Evolutionary conservation across 192 early-diverging fungal species (phyloP), one percentile per base, ranked within the genome.

Genomic region (Backusella liffmaniae): DNA sequence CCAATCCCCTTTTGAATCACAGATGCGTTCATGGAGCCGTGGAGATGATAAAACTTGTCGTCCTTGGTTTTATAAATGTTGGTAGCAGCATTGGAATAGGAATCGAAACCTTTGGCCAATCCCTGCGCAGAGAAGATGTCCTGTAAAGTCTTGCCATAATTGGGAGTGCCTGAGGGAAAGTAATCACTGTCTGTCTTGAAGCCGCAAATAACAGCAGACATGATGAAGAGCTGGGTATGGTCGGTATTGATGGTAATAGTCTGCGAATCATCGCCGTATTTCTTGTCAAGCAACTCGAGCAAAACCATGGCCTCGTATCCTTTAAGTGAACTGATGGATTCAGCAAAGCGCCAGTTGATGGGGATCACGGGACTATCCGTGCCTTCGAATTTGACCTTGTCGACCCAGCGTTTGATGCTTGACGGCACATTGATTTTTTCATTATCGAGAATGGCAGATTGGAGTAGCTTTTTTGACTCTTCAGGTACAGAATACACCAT

Each of bases 241-340:
- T 72, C 70, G 29, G 70, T 72, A 49, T 72, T 49, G 70, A 72
- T 72, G n/a, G 56, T 62, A 3, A 62, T 29, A 0, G 56, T 62
- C 12, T 62, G 56, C 13, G 21, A 21, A 62, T 62, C n/a, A 23
- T 62, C 23, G 1, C 26, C 26, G 7, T 62, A 62, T 13, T 62
- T 62, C 12, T 62, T 62, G 23, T 62, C 56, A 13, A 62, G 56
- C 9, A 62, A 62, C 26, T 62, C 56, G 21, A 62, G 56, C 9
- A 62, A 26, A 0, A 29, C 56, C 10, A 62, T 26, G 10, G 56
- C 56, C 23, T 62, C 56, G n/a, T 62, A 62, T 29, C 56, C 56
- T 26, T 62, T 62, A 26, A 62, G n/a, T 1, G 56, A 23, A 15
- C n/a, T 62, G 26, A 62, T 62, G 26, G 56, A 62, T 62, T 62